phyloP scores from a whole-genome alignment of 305 asterid genomes.

The Rubia peregrina region DNA sequence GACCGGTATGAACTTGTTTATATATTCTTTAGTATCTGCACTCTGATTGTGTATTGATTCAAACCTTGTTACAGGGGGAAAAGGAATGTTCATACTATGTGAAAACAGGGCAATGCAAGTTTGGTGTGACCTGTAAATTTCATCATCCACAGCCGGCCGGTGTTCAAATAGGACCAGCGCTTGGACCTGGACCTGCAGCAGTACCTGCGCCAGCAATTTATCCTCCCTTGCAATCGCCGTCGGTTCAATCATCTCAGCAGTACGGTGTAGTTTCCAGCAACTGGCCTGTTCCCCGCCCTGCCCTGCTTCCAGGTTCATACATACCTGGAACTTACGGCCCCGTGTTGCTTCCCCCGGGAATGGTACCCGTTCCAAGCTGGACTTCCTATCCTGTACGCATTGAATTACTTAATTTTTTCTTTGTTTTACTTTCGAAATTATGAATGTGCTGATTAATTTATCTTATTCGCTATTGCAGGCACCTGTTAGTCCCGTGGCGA shows the following conservation, averaged over 20 bases:
- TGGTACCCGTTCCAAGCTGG: slow-evolving; percentile 80
- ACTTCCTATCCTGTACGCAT: slow-evolving; percentile 64
- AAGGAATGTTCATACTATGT: slow-evolving; percentile 76
- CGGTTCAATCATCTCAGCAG: slow-evolving; percentile 73
- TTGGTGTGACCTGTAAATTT: slow-evolving; percentile 82
- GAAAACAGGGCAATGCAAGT: slow-evolving; percentile 88
- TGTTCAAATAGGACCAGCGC: slow-evolving; percentile 33
- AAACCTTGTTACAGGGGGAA: slow-evolving; percentile 62
- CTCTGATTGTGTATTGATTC: neutral
- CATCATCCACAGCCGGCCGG: slow-evolving; percentile 89
- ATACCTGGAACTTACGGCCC: slow-evolving; percentile 76
- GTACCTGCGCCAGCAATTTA: slow-evolving; percentile 45
- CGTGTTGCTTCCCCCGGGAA: slow-evolving; percentile 72
- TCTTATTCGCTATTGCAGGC: slow-evolving; percentile 32
- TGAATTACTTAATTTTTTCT: neutral
- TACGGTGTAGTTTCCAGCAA: slow-evolving; percentile 71
- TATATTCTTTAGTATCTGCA: too few relatives aligned
- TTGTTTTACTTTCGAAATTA: neutral
- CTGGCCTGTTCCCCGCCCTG: slow-evolving; percentile 81
- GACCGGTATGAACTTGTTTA: slow-evolving; percentile 46
- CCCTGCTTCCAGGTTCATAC: slow-evolving; percentile 76
- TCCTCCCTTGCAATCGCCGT: slow-evolving; percentile 43
- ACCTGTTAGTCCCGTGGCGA: slow-evolving; percentile 49
- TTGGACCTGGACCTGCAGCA: slow-evolving; percentile 15
- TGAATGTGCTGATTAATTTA: neutral